A percentile compares a stretch with the other conserved stretches of the same genome.
Conservation (phyloP, 1,284 basidiomycete species). For the Ganoderma multipileum region DNA sequence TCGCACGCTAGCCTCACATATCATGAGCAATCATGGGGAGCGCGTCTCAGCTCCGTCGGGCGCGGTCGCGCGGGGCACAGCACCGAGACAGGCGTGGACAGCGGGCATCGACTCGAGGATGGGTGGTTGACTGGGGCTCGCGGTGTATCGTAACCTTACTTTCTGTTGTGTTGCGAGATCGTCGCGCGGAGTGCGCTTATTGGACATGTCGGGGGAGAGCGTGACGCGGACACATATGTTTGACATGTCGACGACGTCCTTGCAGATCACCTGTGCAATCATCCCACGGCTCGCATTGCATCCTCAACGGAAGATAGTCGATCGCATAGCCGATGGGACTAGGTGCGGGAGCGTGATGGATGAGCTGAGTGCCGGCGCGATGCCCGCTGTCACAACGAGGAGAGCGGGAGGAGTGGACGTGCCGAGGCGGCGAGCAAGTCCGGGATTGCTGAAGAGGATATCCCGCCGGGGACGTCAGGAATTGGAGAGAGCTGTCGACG, state of each 20-base stretch:
- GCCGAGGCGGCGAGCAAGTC: neutral
- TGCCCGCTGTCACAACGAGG: neutral
- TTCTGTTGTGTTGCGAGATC: neutral
- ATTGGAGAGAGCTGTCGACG: neutral
- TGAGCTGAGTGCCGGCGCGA: neutral
- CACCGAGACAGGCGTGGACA: slow-evolving; percentile 6
- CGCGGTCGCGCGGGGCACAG: slow-evolving; percentile 6
- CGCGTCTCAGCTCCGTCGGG: neutral
- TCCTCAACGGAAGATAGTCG: neutral
- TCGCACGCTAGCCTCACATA: neutral
- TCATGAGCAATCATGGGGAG: neutral
- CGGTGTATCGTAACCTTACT: neutral
- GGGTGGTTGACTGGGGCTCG: neutral
- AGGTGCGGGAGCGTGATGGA: neutral
- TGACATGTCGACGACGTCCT: slow-evolving; percentile 5
- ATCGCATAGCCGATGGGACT: neutral
- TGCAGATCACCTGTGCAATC: slow-evolving; percentile 4
- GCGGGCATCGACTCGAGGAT: neutral
- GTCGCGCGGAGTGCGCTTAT: slow-evolving; percentile 3
- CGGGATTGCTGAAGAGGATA: neutral
- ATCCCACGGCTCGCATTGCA: slow-evolving; percentile 1
- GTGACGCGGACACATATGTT: neutral
- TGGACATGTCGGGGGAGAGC: neutral
- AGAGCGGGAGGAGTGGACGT: neutral
- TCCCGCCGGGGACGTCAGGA: neutral